Base-by-base conservation (phyloP, 768 basidiomycete genomes). In the Auriscalpium vulgare region DNA sequence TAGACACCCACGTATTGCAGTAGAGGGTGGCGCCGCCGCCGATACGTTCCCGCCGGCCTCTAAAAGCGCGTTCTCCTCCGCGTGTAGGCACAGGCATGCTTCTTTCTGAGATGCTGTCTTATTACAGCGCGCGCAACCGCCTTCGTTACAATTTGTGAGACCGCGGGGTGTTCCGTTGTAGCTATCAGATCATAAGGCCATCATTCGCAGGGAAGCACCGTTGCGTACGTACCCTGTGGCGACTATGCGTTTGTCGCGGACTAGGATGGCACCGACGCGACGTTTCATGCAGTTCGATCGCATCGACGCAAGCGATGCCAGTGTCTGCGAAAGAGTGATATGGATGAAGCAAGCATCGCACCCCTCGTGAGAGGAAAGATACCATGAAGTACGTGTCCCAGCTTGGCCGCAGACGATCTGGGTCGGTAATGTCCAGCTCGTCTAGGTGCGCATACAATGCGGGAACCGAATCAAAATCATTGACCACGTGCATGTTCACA, bases 351-450 rank as follows among this genome's bases (percentile, higher is more conserved):
- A 21, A 14, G 10, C 21, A 29, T 29, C 29, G 4, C 29, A 29
- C 29, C 29, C 29, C 29, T 29, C 29, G 49, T 10, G 10, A 59
- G 29, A 37, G 29, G 48, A 57, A 50, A 46, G 47, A 34, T 16
- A 88, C 92, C 95, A 98, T 98, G 69, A 98, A 98, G 70, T 98
- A 98, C 0, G 85, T 83, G 67, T 98, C 95, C 95, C 95, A 98
- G 14, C 80, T 78, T 3, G 95, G 95, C 48, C 95, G 77, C 34
- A 97, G 70, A 54, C 91, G 82, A 63, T 89, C 84, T 2, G 78
- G 71, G 65, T 94, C 79, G 37, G 84, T 65, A 8, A 97, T 69
- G 66, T 95, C 75, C 43, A 95, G 62, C 2, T 72, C 66, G 57
- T 88, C 84, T 10, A 98, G 72, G 65, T 95, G 75, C 11, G 65